Base-by-base conservation (phyloP, 371 early-diverging fungal species). In the Circinella umbellata region DNA sequence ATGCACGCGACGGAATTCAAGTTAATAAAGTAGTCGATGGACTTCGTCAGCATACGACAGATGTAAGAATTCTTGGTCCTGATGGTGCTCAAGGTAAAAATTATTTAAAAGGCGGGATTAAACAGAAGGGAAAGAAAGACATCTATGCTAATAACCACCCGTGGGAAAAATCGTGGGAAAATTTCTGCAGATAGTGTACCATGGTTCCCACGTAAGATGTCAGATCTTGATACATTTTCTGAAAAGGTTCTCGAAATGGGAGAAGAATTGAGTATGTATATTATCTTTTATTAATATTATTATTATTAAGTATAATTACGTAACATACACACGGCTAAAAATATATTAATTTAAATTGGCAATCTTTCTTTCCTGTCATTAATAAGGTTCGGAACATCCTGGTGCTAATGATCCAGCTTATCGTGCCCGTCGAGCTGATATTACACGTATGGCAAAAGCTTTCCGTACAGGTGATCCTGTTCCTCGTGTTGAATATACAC, bases 151-250 rank as follows among this genome's bases (percentile, higher is more conserved):
- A 37, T 59, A 15, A 42, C 54, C 53, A 46, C 47, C 54, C 61
- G 65, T 69, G 69, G 73, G 63, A 67, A 59, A 38, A 70, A 48
- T 60, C 61, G 65, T 69, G 69, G 73, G 63, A 67, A 59, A 49
- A 70, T 62, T 47, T 63, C 64, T 38, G 48, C 64, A 85, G 85
- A 79, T 53, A 82, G 80, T 64, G 80, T 81, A 11, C 96, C 96
- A 35, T 98, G 97, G 97, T 98, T 98, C 85, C 98, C 98, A 53
- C 91, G 97, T 73, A 95, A 94, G 76, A 88, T 94, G 81, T 74
- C 90, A 42, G 98, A 98, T 78, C 85, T 98, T 70, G 98, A 98
- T 75, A 86, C 92, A 6, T 97, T 96, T 86, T 94, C 96, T 3
- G 94, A 95, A 57, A 95, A 95, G 74, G 96, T 96, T 11, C 81